Evolutionary conservation across 768 basidiomycete species (phyloP).

Genomic region (Glaciozyma antarctica): DNA sequence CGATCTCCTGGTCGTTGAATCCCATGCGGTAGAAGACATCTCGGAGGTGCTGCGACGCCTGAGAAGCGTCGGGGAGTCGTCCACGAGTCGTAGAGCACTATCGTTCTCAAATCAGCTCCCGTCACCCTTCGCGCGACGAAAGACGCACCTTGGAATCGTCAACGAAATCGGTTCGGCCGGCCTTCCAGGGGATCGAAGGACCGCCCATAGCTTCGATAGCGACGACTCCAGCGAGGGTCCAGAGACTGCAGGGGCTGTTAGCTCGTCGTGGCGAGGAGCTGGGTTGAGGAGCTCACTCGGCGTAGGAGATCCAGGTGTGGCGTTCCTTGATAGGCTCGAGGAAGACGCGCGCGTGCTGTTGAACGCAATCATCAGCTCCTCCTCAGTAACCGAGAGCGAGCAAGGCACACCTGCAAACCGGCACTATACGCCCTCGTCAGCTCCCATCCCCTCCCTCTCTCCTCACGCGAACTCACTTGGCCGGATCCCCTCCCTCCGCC

Average conservation of each 20-base stretch:
- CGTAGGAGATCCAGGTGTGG: slow-evolving; percentile 71
- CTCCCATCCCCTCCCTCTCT: no score
- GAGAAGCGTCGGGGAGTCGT: slow-evolving; percentile 46
- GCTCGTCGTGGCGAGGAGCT: background rate
- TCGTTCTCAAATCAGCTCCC: no score
- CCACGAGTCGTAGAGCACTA: slow-evolving; percentile 32
- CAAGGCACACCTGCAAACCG: background rate
- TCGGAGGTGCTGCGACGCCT: slow-evolving; percentile 76
- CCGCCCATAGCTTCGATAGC: slow-evolving; percentile 87
- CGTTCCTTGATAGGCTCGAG: slow-evolving; percentile 77
- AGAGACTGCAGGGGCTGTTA: slow-evolving; percentile 3
- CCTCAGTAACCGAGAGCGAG: slow-evolving; percentile 43
- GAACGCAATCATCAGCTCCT: slow-evolving; percentile 34
- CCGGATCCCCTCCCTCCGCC: slow-evolving; percentile 24
- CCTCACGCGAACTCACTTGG: slow-evolving; percentile 1
- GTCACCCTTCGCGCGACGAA: background rate
- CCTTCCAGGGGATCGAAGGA: slow-evolving; percentile 83
- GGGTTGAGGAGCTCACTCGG: slow-evolving; percentile 3
- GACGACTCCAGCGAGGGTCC: slow-evolving; percentile 77
- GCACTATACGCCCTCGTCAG: background rate
- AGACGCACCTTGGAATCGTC: slow-evolving; percentile 19
- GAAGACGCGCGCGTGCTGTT: slow-evolving; percentile 65
- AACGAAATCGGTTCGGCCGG: slow-evolving; percentile 67
- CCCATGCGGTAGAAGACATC: slow-evolving; percentile 79
- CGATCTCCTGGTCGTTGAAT: slow-evolving; percentile 94